These are phyloP conservation scores for Rubroshorea leprosula DNA, from an alignment of 345 rosid genomes.

Conservation along the genomic window DNA sequence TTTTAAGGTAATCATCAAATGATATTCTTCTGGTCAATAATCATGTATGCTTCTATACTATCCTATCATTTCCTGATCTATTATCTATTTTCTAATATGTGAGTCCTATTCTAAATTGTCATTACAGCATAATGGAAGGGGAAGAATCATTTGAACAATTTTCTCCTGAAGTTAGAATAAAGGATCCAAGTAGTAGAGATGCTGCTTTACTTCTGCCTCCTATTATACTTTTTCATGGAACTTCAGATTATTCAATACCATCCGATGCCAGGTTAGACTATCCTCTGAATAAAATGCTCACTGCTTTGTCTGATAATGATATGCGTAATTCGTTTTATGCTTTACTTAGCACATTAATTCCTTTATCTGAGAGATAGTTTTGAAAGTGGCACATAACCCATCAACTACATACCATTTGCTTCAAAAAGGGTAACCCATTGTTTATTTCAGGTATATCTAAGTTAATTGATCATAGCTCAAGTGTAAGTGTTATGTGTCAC, in stretches of 20 bases:
- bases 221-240: constrained; percentile 79
- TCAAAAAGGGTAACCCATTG: no score
- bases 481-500: no score
- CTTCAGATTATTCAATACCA: constrained; percentile 80
- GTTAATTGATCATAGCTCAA: no score
- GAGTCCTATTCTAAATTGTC: not conserved
- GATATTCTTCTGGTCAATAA: constrained; percentile 4
- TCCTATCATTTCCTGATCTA: not conserved
- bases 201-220: constrained; percentile 67
- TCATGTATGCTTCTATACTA: not conserved
- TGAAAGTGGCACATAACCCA: no score
- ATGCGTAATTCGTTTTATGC: not conserved
- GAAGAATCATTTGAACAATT: constrained; percentile 65
- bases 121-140: constrained; percentile 91
- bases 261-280: constrained; percentile 75
- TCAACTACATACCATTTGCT: no score
- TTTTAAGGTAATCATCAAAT: constrained; percentile 47
- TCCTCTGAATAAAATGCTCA: not conserved
- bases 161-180: constrained; percentile 73
- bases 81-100: not conserved
- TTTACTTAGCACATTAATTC: not conserved
- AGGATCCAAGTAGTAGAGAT: constrained; percentile 44
- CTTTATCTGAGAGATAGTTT: not conserved
- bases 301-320: not conserved
- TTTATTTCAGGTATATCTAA: no score